Conservation (phyloP, 371 early-diverging fungal species). For the Mucor saturninus region DNA sequence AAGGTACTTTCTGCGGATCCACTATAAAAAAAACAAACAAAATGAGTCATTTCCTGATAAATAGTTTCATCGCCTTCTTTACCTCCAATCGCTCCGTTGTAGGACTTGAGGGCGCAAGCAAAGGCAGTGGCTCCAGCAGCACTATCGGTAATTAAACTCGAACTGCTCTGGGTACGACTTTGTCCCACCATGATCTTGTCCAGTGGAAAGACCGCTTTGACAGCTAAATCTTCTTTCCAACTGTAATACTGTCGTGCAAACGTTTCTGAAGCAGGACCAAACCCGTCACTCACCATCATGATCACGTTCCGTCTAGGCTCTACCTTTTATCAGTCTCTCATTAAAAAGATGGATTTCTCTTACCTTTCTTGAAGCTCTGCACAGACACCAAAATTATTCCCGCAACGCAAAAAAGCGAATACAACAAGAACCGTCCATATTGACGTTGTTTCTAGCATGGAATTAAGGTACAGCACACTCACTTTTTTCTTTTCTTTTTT, state of each 20-base stretch:
- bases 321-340: background rate
- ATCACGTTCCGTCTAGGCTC: conserved; percentile 69
- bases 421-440: background rate
- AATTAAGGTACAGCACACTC: too few species aligned
- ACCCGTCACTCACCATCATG: conserved; percentile 92
- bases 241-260: conserved; percentile 81
- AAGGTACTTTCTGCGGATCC: conserved; percentile 66
- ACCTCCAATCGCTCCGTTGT: conserved; percentile 85
- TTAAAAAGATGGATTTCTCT: background rate
- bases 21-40: conserved; percentile 28
- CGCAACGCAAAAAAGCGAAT: background rate
- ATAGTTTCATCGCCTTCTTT: background rate
- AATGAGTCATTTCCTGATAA: too few species aligned
- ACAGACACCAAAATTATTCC: background rate
- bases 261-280: conserved; percentile 94
- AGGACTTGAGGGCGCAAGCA: conserved; percentile 81
- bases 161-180: conserved; percentile 84
- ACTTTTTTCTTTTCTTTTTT: too few species aligned
- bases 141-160: conserved; percentile 89
- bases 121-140: conserved; percentile 97
- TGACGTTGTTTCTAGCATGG: background rate
- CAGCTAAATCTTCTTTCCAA: conserved; percentile 51
- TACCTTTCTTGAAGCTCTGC: conserved; percentile 3
- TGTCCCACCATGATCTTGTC: conserved; percentile 87
- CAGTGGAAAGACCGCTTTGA: conserved; percentile 58